phyloP scores from a whole-genome alignment of 2,329 filamentous ascomycete species.

The Fusarium gaditjirri region DNA sequence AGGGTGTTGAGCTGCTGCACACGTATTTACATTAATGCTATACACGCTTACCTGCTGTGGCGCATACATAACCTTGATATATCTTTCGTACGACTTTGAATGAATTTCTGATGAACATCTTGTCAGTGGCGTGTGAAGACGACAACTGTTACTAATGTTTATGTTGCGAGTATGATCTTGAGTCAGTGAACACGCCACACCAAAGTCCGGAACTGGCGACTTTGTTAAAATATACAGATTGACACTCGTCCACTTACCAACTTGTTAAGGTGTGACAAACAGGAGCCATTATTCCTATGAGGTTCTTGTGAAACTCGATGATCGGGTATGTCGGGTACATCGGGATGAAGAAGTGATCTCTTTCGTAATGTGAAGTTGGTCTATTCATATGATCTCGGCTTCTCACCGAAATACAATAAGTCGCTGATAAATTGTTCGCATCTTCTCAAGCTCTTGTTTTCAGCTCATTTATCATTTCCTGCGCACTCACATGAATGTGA shows the following conservation, averaged over 20 bases:
- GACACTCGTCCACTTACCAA: neutral
- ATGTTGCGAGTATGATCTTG: neutral
- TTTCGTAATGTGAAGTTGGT: neutral
- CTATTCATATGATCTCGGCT: neutral
- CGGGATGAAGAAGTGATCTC: neutral
- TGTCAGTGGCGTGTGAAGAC: neutral
- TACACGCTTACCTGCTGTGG: rapidly evolving
- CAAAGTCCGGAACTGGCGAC: neutral
- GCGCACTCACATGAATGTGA: neutral
- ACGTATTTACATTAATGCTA: neutral
- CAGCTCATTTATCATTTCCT: neutral
- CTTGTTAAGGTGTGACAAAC: neutral
- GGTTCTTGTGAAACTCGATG: neutral
- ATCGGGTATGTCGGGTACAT: conserved; percentile 17
- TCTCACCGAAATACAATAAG: neutral
- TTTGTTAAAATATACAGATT: neutral
- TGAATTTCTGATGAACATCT: too few relatives aligned
- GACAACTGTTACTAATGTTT: neutral
- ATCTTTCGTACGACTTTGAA: neutral
- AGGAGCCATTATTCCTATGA: neutral
- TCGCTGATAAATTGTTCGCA: neutral
- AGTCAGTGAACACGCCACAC: neutral
- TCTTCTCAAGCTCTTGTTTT: neutral
- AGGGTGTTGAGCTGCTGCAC: neutral
- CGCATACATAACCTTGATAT: neutral